A percentile compares a stretch with the other conserved stretches of the same genome.
Conservation (phyloP, 2,329 filamentous ascomycete genomes). For the Furcasterigmium furcatum region DNA sequence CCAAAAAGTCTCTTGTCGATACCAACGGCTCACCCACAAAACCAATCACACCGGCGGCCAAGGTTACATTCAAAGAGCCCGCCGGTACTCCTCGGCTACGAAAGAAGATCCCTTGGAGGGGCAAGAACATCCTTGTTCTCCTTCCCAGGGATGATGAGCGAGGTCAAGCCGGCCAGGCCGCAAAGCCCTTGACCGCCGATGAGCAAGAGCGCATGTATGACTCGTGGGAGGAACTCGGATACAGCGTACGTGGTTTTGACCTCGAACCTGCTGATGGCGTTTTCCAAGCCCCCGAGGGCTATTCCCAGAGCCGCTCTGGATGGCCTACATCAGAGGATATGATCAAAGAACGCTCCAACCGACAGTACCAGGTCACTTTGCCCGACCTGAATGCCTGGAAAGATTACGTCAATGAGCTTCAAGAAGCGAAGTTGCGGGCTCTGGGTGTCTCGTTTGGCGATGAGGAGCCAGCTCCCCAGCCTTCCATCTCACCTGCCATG, state of each 20-base stretch:
- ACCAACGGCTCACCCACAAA: slow-evolving; percentile 22
- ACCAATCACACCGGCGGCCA: slow-evolving; percentile 29
- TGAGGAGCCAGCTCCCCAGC: slow-evolving; percentile 61
- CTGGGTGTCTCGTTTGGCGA: slow-evolving; percentile 81
- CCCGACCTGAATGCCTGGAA: slow-evolving; percentile 70
- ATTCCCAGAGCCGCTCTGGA: slow-evolving; percentile 61
- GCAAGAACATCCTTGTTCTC: slow-evolving; percentile 70
- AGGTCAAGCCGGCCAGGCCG: slow-evolving; percentile 51
- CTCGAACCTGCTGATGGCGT: slow-evolving; percentile 32
- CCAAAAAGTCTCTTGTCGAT: slow-evolving; percentile 19
- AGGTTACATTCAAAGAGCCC: slow-evolving; percentile 31
- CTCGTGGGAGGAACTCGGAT: slow-evolving; percentile 67
- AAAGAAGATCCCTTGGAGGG: slow-evolving; percentile 73
- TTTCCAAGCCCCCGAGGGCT: slow-evolving; percentile 28
- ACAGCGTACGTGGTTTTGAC: slow-evolving; percentile 66
- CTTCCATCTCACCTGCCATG: slow-evolving; percentile 64
- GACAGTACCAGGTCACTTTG: slow-evolving; percentile 60
- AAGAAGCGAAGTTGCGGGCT: slow-evolving; percentile 89
- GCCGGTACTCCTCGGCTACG: slow-evolving; percentile 54
- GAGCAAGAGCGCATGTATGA: slow-evolving; percentile 61
- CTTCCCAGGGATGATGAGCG: slow-evolving; percentile 66
- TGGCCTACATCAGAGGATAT: slow-evolving; percentile 66
- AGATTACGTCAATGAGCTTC: slow-evolving; percentile 75
- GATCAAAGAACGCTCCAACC: slow-evolving; percentile 47
- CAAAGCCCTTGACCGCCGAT: slow-evolving; percentile 49